A percentile compares a stretch with the other conserved stretches of the same genome.
Evolutionary conservation across 768 basidiomycete species (phyloP).

Genomic region (Guyanaporus albipodus): DNA sequence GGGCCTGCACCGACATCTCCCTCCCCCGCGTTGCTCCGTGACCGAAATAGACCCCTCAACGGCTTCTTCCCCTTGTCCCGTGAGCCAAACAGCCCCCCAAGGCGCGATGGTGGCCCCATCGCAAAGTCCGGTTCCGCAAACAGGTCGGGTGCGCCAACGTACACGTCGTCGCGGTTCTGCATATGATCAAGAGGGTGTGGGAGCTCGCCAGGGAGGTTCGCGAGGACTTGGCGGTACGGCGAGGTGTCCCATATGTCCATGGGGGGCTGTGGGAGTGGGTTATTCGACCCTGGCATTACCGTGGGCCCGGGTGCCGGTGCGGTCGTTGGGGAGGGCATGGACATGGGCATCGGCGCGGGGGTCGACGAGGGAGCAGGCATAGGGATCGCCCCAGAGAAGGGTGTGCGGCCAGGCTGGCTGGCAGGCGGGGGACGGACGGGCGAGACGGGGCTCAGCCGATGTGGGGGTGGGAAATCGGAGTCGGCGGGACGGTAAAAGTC

Average conservation of each 20-base stretch:
- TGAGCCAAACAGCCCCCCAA: conserved; percentile 21
- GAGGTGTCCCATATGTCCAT: conserved; percentile 54
- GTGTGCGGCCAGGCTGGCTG: conserved; percentile 11
- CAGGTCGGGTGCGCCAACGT: conserved; percentile 12
- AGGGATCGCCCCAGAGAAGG: conserved; percentile 1
- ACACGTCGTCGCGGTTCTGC: neutral
- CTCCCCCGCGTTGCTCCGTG: conserved; percentile 33
- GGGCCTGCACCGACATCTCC: conserved; percentile 12
- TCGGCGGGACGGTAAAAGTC: conserved; percentile 25
- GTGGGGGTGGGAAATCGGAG: conserved; percentile 7
- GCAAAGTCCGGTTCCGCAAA: too few species aligned
- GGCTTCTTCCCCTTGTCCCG: conserved; percentile 35
- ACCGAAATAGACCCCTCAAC: conserved; percentile 43
- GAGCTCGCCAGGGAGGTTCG: conserved; percentile 46
- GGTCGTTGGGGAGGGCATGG: conserved; percentile 1
- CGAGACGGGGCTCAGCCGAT: neutral
- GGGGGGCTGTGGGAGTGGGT: conserved; percentile 66
- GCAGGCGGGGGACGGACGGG: conserved; percentile 5
- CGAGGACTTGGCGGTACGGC: conserved; percentile 52
- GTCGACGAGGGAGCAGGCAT: conserved; percentile 3
- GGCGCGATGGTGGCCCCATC: conserved; percentile 21
- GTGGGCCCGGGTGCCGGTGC: neutral
- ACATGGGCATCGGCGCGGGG: conserved; percentile 5
- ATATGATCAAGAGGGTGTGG: conserved; percentile 13
- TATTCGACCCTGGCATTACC: conserved; percentile 19